Conservation (phyloP, 176 grass and related monocot genomes). For the sorghum (Sorghum bicolor) region DNA sequence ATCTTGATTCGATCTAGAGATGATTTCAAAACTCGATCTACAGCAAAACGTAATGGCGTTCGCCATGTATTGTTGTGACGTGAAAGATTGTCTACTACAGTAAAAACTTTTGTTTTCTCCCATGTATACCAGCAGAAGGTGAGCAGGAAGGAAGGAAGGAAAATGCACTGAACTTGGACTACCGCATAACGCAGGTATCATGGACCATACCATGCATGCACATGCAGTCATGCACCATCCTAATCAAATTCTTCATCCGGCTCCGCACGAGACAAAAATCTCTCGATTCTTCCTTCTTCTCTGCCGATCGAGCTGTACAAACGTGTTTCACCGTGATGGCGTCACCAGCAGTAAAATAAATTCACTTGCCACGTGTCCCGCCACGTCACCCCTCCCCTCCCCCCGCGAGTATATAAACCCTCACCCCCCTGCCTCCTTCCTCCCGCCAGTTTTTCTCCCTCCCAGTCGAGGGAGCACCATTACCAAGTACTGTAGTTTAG, state of each 20-base stretch:
- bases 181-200: too few species aligned
- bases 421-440: neutral
- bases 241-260: too few species aligned
- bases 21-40: too few species aligned
- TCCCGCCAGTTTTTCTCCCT: neutral
- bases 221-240: neutral
- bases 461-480: neutral
- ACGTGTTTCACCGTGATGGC: neutral
- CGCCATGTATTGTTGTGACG: too few species aligned
- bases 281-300: neutral
- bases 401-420: slow-evolving; percentile 28
- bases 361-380: neutral
- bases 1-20: too few species aligned
- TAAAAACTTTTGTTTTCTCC: too few species aligned
- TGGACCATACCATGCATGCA: too few species aligned
- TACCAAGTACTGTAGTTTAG: neutral
- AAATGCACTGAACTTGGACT: too few species aligned
- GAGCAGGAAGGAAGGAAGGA: too few species aligned
- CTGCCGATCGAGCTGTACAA: neutral
- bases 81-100: too few species aligned
- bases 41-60: too few species aligned
- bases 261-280: neutral
- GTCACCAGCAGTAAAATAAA: neutral
- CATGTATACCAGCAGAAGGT: too few species aligned
- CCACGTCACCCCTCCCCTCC: neutral